Conservation (phyloP, 2,329 filamentous ascomycete genomes). For the Dryadomyces quercivorus region DNA sequence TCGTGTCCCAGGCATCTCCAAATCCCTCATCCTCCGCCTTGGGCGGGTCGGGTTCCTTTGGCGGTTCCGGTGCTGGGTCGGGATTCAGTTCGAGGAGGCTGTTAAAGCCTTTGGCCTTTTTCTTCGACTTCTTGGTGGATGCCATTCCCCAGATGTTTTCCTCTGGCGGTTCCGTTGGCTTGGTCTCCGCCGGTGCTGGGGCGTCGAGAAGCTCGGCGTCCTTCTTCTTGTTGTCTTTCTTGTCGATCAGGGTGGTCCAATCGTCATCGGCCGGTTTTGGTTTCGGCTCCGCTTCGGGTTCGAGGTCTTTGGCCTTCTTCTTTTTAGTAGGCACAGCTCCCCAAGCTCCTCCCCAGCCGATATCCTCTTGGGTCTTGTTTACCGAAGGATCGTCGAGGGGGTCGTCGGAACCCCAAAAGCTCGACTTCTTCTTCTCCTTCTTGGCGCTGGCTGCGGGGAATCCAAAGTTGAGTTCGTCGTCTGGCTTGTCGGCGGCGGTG, state of each 20-base stretch:
- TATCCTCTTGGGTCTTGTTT: conserved; percentile 14
- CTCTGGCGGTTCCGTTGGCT: neutral
- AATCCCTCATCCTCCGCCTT: neutral
- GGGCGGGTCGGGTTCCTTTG: neutral
- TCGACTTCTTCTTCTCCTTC: conserved; percentile 31
- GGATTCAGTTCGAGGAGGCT: neutral
- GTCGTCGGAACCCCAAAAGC: neutral
- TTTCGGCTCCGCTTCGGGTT: conserved; percentile 23
- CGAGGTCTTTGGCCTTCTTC: conserved; percentile 12
- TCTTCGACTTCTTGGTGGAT: neutral
- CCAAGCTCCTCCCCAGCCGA: conserved; percentile 16
- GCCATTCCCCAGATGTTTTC: neutral
- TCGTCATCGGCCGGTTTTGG: conserved; percentile 24
- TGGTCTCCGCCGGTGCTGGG: neutral
- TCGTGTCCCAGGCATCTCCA: neutral
- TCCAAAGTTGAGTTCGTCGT: conserved; percentile 20
- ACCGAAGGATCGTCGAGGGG: neutral
- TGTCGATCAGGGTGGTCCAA: conserved; percentile 11
- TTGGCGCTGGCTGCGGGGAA: conserved; percentile 17
- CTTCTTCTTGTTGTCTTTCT: neutral
- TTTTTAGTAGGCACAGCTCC: conserved; percentile 16
- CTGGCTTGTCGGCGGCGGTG: conserved; percentile 18
- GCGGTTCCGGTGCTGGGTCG: neutral
- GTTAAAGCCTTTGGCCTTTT: conserved; percentile 9
- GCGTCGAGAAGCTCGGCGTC: neutral